Evolutionary conservation across 805 yeast genomes (phyloP).

Genomic region (Metschnikowia continentalis): DNA sequence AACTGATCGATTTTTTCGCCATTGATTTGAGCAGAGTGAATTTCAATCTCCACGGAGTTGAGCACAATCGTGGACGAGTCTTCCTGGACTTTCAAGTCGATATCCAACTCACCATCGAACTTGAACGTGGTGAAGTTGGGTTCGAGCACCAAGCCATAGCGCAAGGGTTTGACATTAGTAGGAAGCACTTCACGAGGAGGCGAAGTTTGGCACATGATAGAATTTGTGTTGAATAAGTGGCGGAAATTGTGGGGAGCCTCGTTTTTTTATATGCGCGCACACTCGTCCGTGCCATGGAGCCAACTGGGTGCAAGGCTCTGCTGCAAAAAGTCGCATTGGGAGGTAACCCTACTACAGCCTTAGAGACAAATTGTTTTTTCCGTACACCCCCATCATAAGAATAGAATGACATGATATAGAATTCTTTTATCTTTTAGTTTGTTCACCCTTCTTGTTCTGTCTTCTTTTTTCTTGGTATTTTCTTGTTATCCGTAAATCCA

Average conservation of each 20-base stretch:
- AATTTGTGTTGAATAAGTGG: background rate
- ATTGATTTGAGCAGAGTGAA: constrained; percentile 44
- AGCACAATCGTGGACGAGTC: constrained; percentile 44
- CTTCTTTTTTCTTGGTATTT: too few relatives aligned
- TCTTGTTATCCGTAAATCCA: too few relatives aligned
- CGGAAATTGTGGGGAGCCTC: background rate
- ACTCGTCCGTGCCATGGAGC: background rate
- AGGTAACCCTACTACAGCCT: background rate
- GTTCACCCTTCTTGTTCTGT: too few relatives aligned
- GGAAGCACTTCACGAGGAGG: constrained; percentile 40
- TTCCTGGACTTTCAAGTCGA: constrained; percentile 52
- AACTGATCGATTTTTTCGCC: constrained; percentile 22
- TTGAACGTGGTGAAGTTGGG: constrained; percentile 52
- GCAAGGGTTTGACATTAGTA: constrained; percentile 38
- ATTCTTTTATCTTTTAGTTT: too few relatives aligned
- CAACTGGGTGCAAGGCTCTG: constrained; percentile 4
- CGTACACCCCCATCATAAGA: too few relatives aligned
- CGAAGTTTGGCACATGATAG: constrained; percentile 7
- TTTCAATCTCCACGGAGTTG: constrained; percentile 63
- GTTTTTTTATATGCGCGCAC: background rate
- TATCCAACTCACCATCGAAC: constrained; percentile 51
- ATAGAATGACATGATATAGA: too few relatives aligned
- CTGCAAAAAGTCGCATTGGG: background rate
- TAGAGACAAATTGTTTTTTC: too few relatives aligned
- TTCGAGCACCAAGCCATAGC: constrained; percentile 39